Base-by-base conservation (phyloP, 768 basidiomycete genomes). In the Pleurotus citrinopileatus region DNA sequence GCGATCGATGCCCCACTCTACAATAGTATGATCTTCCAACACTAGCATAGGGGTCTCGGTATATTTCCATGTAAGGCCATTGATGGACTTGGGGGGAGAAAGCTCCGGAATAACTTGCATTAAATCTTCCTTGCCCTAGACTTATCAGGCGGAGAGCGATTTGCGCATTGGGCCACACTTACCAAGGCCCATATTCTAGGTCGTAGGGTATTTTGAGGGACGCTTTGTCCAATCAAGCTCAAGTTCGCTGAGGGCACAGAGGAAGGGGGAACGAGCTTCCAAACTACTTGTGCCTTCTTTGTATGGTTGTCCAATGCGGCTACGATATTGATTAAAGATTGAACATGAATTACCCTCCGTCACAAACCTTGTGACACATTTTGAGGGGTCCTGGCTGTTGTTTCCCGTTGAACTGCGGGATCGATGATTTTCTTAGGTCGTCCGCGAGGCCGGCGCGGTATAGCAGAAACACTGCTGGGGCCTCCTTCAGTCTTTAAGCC, bases 101-200 rank as follows among this genome's bases (percentile, higher is more conserved):
- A 51, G 22, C 34, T 51, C 48, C 9, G 48, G 48, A 32, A 51
- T 37, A 9, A 51, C 23, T 9, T 23, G 29, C 9, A 37, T 13
- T n/a, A 51, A 26, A 15, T 51, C 48, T 51, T 51, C 32, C 7
- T 26, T 51, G 17, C 48, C 20, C 48, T 51, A 37, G n/a, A n/a
- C n/a, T n/a, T n/a, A n/a, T n/a, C n/a, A n/a, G n/a, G n/a, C n/a
- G n/a, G n/a, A n/a, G n/a, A n/a, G n/a, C n/a, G n/a, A n/a, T n/a
- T n/a, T n/a, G n/a, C n/a, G n/a, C n/a, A n/a, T n/a, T n/a, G n/a
- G n/a, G n/a, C n/a, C n/a, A n/a, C n/a, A n/a, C 48, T 2, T 51
- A 51, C 48, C 17, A 34, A 51, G 3, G 23, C 48, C 48, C 48
- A 51, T 8, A 37, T 34, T 22, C 48, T 28, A 17, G 45, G 45